Base-by-base conservation (phyloP, 2,329 filamentous ascomycete genomes). In the Venturiaceae sp. region DNA sequence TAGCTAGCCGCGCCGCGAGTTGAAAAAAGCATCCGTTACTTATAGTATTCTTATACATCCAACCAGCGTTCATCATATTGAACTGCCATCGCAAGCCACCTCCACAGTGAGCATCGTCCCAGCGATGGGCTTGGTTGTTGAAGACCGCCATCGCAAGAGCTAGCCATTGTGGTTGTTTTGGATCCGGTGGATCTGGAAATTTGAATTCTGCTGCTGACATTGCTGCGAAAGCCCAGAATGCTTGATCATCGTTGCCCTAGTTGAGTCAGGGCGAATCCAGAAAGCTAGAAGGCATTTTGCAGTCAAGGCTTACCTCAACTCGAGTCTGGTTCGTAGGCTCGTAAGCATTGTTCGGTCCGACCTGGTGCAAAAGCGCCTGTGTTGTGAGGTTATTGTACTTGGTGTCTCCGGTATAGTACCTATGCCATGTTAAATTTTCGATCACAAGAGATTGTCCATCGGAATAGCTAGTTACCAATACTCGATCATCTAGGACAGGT, bases 171-270 rank as follows among this genome's bases (percentile, higher is more conserved):
- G n/a, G n/a, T n/a, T n/a, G n/a, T 11, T 47, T 63, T 60, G 73
- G 71, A 11, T 64, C 52, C 1, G 71, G 70, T 6, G 73, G 76
- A 34, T 70, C 67, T 1, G 72, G 71, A 60, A 77, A 79, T 44
- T 74, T 74, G 58, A 71, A 67, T 63, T 83, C 81, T 11, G 80
- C 80, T 2, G 81, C 81, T 1, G 77, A 74, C 74, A 83, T 79
- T 46, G 78, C 80, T 28, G 77, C 75, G 60, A 81, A 78, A 2
- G 73, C 80, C 81, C 80, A 83, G 64, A 83, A 82, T 8, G 72
- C 75, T 65, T 83, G 81, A 59, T 83, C 81, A n/a, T n/a, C n/a
- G n/a, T n/a, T n/a, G n/a, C n/a, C n/a, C n/a, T n/a, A 55, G 83
- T 80, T 61, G 83, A 82, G 52, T 79, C 80, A 7, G 8, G 71